Conservation (phyloP, 2,329 filamentous ascomycete genomes). For the Biscogniauxia sp. region DNA sequence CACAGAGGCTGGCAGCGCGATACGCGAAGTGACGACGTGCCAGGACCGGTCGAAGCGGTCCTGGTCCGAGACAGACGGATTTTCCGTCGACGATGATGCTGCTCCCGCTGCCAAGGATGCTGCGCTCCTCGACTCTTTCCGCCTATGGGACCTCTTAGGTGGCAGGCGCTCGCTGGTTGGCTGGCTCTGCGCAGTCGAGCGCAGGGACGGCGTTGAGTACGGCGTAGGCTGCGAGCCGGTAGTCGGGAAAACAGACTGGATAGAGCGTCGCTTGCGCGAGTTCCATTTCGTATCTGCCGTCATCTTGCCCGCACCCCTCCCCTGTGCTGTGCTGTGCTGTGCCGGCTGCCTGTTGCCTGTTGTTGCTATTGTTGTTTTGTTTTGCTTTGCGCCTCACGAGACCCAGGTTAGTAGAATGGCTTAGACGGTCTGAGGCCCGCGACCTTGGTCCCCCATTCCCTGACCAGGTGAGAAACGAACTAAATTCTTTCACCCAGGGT, state of each 20-base stretch:
- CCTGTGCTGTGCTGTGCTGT: too few relatives aligned
- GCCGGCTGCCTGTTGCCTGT: too few relatives aligned
- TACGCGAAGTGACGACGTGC: conserved; percentile 58
- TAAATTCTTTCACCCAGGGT: not conserved
- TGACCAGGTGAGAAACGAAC: not conserved
- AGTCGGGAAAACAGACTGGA: conserved; percentile 56
- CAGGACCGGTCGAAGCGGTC: conserved; percentile 60
- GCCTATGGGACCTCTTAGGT: conserved; percentile 18
- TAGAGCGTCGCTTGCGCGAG: conserved; percentile 47
- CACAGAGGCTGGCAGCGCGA: conserved; percentile 56
- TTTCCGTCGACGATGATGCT: conserved; percentile 21
- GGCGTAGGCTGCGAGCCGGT: conserved; percentile 51
- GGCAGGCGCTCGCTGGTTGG: conserved; percentile 17
- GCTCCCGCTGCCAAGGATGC: conserved; percentile 15
- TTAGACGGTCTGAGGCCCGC: not conserved
- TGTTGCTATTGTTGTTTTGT: not conserved
- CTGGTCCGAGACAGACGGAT: conserved; percentile 45
- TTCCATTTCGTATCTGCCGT: conserved; percentile 43
- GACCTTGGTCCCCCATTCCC: not conserved
- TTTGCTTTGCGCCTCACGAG: not conserved
- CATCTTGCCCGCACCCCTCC: conserved; percentile 16
- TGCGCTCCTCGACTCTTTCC: conserved; percentile 22
- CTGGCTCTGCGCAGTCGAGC: conserved; percentile 42
- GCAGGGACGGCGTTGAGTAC: conserved; percentile 36
- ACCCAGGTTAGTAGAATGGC: not conserved